These are phyloP conservation scores for Candida ficus DNA, from an alignment of 805 yeast genomes.

Conservation along the genomic window DNA sequence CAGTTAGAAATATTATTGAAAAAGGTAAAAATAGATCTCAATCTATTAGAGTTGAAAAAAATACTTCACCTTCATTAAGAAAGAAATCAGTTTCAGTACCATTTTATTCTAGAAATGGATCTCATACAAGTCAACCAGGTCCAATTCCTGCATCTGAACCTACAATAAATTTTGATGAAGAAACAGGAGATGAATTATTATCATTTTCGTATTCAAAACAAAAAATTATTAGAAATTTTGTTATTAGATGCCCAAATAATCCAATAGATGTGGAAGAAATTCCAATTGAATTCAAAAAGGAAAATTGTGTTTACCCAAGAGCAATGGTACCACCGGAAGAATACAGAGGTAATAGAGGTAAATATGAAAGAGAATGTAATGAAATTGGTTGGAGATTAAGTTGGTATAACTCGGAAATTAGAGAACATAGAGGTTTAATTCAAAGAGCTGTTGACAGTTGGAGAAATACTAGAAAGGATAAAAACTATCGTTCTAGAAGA, in stretches of 20 bases:
- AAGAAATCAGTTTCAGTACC: not conserved
- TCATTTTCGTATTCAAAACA: constrained; percentile 28
- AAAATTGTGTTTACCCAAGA: constrained; percentile 45
- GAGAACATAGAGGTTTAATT: constrained; percentile 39
- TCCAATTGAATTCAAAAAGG: constrained; percentile 28
- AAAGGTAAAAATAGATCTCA: not conserved
- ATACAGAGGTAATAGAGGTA: constrained; percentile 40
- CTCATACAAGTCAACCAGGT: constrained; percentile 28
- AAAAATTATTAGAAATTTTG: constrained; percentile 25
- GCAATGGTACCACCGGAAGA: constrained; percentile 38
- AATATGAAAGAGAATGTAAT: constrained; percentile 44
- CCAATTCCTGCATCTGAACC: constrained; percentile 31
- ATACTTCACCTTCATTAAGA: not conserved
- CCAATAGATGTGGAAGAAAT: constrained; percentile 16
- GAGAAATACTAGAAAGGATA: constrained; percentile 42
- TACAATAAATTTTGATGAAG: constrained; percentile 17
- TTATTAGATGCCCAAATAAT: constrained; percentile 19
- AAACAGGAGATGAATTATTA: constrained; percentile 27
- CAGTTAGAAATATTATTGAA: not conserved
- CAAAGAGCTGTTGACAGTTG: constrained; percentile 50
- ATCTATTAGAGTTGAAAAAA: not conserved
- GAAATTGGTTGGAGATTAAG: constrained; percentile 44
- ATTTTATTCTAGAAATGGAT: not conserved
- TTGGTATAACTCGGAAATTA: constrained; percentile 36
- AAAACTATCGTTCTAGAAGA: constrained; percentile 34